Evolutionary conservation across 345 rosid genomes (phyloP), one percentile per base, ranked within the genome.

Genomic region (Hibiscus mutabilis): DNA sequence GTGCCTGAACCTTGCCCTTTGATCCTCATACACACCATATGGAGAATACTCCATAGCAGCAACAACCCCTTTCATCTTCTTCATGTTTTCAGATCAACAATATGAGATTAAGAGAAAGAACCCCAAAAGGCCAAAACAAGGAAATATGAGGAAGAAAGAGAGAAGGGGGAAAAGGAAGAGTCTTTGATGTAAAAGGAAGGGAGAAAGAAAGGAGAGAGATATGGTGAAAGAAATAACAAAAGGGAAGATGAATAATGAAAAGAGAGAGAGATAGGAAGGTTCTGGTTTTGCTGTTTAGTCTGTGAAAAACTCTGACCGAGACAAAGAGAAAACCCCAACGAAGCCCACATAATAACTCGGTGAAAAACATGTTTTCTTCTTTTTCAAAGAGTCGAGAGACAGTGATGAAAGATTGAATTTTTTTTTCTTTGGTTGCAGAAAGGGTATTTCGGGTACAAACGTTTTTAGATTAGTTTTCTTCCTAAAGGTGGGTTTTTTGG

Each of bases 301-400:
- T 83, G 85, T 79, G 83, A 75, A 85, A 11, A 84, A 85, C 84
- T 81, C 92, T 88, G 91, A 91, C 97, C 95, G 73, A 86, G 89
- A 86, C 91, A 82, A 83, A 76, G 85, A 40, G 44, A 40, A 86
- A 87, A 81, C 82, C 86, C 84, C 86, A 80, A 83, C 85, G 89
- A 86, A 86, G 91, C 91, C 92, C 95, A 89, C 91, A 89, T 87
- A 77, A 84, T 87, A 79, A 84, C 81, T 84, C 73, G 69, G 69
- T 65, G 69, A 44, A 44, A 75, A 65, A 65, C 49, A 66, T 80
- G 77, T 22, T 51, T 71, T 66, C 73, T 62, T 74, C 72, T 68
- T 73, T 67, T 75, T 79, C 82, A 49, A 49, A 73, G 78, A 69
- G 74, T 40, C 52, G 79, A 81, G 87, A 79, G 29, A 57, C 80